Evolutionary conservation across 768 basidiomycete genomes (phyloP), one percentile per base, ranked within the genome.

Genomic region (Tephrocybe sp.): DNA sequence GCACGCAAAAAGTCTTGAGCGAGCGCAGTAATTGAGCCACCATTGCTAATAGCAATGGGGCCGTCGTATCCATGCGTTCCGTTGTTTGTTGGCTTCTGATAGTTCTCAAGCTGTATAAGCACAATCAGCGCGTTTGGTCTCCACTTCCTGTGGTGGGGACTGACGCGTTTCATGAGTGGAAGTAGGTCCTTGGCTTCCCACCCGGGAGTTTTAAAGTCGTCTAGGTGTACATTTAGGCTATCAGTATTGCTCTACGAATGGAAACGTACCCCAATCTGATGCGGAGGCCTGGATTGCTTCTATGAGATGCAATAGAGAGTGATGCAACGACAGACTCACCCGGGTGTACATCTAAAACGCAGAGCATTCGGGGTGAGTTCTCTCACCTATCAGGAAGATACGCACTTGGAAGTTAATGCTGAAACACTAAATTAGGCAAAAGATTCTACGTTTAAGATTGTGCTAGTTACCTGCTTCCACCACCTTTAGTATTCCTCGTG

Each of bases 1-100:
- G 83, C 84, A 37, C 84, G 72, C 47, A 87, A 60, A 75, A 86
- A 87, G 64, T 87, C 86, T 38, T 87, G 83, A 15, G 83, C 85
- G 37, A 86, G 73, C 4, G 76, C 72, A 7, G 75, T 82, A 54
- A 85, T 75, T 18, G 79, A 75, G 45, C 85, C 84, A 56, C 86
- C 85, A 53, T 86, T 85, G 55, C 78, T 80, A 62, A 87, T 86
- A 12, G 83, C 83, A 47, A 88, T 84, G n/a, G 86, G 85, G 4
- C 86, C 86, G 49, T 83, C 78, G 54, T 86, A 86, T 34, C 85
- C 86, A 63, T 87, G 84, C 2, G 77, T 80, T 50, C 82, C 69
- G 63, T 81, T 86, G 69, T 84, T 84, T 21, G 63, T 66, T 1
- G 86, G 84, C 68, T 86, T 86, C 74, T 87, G 86, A 63, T 88